A percentile compares a stretch with the other conserved stretches of the same genome.
These are phyloP conservation scores for Irpex sp. DNA, from an alignment of 1,284 basidiomycete species.

Conservation along the genomic window DNA sequence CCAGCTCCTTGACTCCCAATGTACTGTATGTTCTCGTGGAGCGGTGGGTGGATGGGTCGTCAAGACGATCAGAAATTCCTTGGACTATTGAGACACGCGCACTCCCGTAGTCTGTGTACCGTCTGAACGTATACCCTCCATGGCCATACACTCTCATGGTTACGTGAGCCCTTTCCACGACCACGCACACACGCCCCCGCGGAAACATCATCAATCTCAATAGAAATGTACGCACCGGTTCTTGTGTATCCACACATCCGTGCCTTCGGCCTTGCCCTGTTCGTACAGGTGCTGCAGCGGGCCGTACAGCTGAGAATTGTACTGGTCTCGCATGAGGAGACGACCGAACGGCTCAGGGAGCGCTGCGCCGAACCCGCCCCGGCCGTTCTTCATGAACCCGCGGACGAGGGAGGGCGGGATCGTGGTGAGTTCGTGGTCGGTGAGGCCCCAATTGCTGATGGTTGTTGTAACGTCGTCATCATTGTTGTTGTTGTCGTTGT, in stretches of 20 bases:
- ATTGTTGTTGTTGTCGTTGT: no score
- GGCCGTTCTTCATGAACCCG: conserved; percentile 46
- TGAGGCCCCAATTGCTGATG: conserved; percentile 66
- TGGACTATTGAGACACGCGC: no score
- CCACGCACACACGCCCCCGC: neutral
- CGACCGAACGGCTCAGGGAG: conserved; percentile 53
- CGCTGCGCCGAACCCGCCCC: conserved; percentile 54
- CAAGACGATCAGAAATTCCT: neutral
- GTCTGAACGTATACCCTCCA: neutral
- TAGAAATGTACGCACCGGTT: conserved; percentile 44
- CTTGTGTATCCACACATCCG: conserved; percentile 72
- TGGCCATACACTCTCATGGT: neutral
- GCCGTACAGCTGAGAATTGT: conserved; percentile 55
- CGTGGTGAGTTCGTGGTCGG: conserved; percentile 56
- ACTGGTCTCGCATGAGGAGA: conserved; percentile 56
- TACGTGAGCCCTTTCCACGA: neutral
- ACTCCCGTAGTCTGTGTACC: neutral
- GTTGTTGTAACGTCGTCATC: neutral
- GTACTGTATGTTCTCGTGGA: neutral
- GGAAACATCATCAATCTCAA: neutral
- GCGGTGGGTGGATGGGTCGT: neutral
- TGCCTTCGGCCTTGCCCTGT: conserved; percentile 47
- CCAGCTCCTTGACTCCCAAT: neutral
- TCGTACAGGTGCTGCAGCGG: conserved; percentile 55
- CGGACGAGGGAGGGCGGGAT: conserved; percentile 55